Evolutionary conservation across 352 stramenopile species (phyloP), one percentile per base, ranked within the genome.

Genomic region (Pythium utonaiense): DNA sequence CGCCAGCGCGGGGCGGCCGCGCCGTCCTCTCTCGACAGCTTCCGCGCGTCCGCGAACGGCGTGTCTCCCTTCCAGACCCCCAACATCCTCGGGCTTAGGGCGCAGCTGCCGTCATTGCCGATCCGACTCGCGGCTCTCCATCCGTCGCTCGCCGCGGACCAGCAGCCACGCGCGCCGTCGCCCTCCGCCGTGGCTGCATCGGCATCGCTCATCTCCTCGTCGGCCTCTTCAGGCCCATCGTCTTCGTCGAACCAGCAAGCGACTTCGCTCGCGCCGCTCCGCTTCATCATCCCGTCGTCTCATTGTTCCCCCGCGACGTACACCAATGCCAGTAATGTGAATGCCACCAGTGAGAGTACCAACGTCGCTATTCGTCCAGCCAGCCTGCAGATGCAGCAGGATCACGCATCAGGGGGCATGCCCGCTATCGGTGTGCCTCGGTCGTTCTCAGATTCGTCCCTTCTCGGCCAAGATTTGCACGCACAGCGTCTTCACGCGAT

Each of bases 221-320:
- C 53, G 21, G 22, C 22, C 12, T 45, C 36, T 25, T 40, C 34
- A 0, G 40, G 40, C 40, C 38, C 54, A 40, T 50, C 48, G 16
- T 66, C 48, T n/a, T 66, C 74, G 17, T 69, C 77, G n/a, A 60
- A 17, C 30, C 62, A 69, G 33, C 56, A 64, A 22, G 62, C 63
- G 10, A 60, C 63, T 19, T 76, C 78, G n/a, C 72, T 91, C 22
- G 81, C 78, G 8, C 81, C 81, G 31, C 77, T 91, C 27, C 78
- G 81, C 53, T 91, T 91, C 63, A 89, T 91, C 60, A 91, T 91
- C 63, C 81, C 81, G 38, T 86, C 70, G 21, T 83, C 80, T 1
- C 70, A 78, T 54, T 75, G 71, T 66, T 54, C 33, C 40, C 67
- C 67, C 16, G 58, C 77, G 21, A 72, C 59, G 57, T 64, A 59